Percentiles rank a stretch among this genome's conserved stretches.
phyloP scores from a whole-genome alignment of 2,329 filamentous ascomycete genomes.

The Uncinocarpus reesii region DNA sequence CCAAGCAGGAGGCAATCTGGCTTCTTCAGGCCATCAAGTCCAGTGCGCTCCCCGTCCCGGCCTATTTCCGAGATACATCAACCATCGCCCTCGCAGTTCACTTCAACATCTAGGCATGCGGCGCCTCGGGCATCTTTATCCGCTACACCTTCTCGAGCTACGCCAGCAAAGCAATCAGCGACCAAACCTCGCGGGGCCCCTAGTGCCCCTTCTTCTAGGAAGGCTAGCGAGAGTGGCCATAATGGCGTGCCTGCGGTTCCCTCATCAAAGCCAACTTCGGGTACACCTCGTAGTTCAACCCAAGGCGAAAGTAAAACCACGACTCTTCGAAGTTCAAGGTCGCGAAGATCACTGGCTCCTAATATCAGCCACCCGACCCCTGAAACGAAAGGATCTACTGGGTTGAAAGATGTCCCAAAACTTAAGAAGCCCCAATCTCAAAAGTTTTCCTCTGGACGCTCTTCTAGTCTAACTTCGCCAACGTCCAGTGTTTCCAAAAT shows the following conservation, averaged over 20 bases:
- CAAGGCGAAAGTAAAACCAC: constrained; percentile 41
- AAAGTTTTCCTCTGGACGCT: constrained; percentile 26
- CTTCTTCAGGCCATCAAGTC: constrained; percentile 39
- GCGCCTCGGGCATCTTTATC: neutral
- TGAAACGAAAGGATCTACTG: constrained; percentile 25
- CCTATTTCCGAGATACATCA: constrained; percentile 3
- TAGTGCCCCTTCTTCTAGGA: neutral
- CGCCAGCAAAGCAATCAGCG: neutral
- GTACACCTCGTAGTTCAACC: neutral
- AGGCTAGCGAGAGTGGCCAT: neutral
- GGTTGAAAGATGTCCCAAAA: neutral
- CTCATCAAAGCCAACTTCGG: constrained; percentile 3
- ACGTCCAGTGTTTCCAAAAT: constrained; percentile 26
- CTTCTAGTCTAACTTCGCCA: constrained; percentile 24
- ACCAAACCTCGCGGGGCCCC: neutral
- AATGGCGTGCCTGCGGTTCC: neutral
- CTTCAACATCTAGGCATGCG: neutral
- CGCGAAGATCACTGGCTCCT: constrained; percentile 45
- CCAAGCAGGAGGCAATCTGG: constrained; percentile 55
- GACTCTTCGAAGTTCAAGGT: constrained; percentile 34
- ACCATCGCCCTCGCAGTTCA: neutral
- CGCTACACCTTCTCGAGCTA: neutral
- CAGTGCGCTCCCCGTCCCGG: constrained; percentile 26
- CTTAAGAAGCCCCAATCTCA: constrained; percentile 31
- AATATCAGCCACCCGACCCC: constrained; percentile 34